Conservation (phyloP, 371 early-diverging fungal species). For the Syncephalis plumigaleata region DNA sequence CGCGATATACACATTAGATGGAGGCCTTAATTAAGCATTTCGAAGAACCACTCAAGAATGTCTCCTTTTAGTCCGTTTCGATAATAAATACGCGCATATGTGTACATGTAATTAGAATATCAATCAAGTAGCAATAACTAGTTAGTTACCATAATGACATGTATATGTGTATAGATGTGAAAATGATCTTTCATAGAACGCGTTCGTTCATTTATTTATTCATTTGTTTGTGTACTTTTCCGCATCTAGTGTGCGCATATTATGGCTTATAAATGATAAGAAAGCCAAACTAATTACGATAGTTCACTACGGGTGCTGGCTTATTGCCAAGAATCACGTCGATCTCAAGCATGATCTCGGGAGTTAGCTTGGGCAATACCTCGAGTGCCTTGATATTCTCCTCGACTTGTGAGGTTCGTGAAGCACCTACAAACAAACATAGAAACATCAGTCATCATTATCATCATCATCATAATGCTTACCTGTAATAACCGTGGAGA, state of each 20-base stretch:
- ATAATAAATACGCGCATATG: too few relatives aligned
- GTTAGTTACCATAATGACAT: too few relatives aligned
- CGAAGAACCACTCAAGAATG: conserved; percentile 26
- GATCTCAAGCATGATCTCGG: conserved; percentile 43
- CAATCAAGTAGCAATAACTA: too few relatives aligned
- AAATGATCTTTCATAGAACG: too few relatives aligned
- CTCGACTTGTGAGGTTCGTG: conserved; percentile 44
- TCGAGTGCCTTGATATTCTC: conserved; percentile 52
- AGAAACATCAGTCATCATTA: background rate
- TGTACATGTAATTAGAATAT: too few relatives aligned
- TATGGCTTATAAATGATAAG: too few relatives aligned
- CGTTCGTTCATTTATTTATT: too few relatives aligned
- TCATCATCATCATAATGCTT: conserved; percentile 1
- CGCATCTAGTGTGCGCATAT: too few relatives aligned
- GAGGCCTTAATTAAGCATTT: conserved; percentile 34
- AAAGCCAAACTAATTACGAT: too few relatives aligned
- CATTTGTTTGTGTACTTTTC: too few relatives aligned
- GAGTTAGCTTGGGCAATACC: conserved; percentile 38
- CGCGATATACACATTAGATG: too few relatives aligned
- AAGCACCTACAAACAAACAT: conserved; percentile 25
- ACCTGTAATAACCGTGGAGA: conserved; percentile 13
- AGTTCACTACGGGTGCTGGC: conserved; percentile 43
- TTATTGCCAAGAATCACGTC: conserved; percentile 50
- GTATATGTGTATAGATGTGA: too few relatives aligned
- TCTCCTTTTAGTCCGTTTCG: conserved; percentile 1